These are phyloP conservation scores for Wickerhamiella galacta DNA, from an alignment of 805 yeast genomes.

Conservation along the genomic window DNA sequence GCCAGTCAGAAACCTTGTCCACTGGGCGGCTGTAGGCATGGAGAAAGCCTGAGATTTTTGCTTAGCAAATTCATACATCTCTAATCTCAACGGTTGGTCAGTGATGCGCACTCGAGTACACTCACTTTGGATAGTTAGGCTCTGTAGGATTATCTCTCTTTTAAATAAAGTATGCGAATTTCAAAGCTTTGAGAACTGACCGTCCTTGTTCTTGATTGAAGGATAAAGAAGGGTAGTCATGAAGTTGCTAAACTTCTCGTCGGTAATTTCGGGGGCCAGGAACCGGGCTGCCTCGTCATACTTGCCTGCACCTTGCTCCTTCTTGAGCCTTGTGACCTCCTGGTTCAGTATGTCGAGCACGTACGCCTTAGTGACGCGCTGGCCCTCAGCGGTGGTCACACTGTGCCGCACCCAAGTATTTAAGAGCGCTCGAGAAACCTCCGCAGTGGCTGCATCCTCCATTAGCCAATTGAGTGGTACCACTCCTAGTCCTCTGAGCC, in stretches of 20 bases:
- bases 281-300: constrained; percentile 39
- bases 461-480: constrained; percentile 59
- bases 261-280: constrained; percentile 48
- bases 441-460: constrained; percentile 73
- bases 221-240: constrained; percentile 50
- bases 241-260: constrained; percentile 46
- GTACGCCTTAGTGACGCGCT: constrained; percentile 34
- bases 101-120: too few relatives aligned
- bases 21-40: constrained; percentile 15
- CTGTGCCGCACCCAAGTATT: constrained; percentile 64
- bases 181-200: constrained; percentile 16
- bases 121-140: too few relatives aligned
- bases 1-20: constrained; percentile 26
- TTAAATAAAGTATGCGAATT: neutral
- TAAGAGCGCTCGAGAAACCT: constrained; percentile 55
- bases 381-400: constrained; percentile 38
- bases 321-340: constrained; percentile 37
- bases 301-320: constrained; percentile 30
- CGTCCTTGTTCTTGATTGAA: constrained; percentile 26
- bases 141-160: neutral
- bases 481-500: constrained; percentile 57
- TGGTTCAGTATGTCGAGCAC: constrained; percentile 35
- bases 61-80: too few relatives aligned
- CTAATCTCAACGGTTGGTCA: too few relatives aligned
- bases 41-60: too few relatives aligned